Evolutionary conservation across 495 filamentous ascomycete species (phyloP), one percentile per base, ranked within the genome.

Genomic region (Aspergillus sclerotioniger): DNA sequence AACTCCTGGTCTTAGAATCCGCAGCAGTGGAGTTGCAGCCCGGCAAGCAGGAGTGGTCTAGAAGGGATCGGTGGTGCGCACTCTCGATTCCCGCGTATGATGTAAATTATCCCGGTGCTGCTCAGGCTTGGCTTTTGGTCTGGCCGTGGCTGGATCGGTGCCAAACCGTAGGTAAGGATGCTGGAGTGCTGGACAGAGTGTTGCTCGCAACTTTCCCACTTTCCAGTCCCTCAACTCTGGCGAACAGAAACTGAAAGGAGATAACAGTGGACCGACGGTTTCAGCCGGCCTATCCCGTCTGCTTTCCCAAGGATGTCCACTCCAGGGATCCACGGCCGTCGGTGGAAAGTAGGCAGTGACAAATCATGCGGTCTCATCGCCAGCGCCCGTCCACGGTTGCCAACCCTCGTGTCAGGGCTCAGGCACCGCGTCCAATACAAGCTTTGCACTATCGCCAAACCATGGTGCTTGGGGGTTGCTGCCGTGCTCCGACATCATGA

Each of bases 181-280:
- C 3, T 13, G 3, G 37, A 12, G n/a, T 25, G 25, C 2, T 25
- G 25, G 25, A 25, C 25, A 25, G 5, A 3, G 25, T 2, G 5
- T 25, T 25, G 25, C 2, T 25, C 2, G 25, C 25, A 2, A 25
- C 25, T 25, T 25, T 25, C 25, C 25, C 25, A 25, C 25, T 25
- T 25, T 25, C 25, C 25, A 25, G 25, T 25, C 25, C 25, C 52
- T 28, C 20, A 15, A 28, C 37, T n/a, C 49, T n/a, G 32, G n/a
- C n/a, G 25, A 51, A 15, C n/a, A 33, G 49, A 51, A 16, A 19
- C 33, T 39, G 32, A 39, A 3, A 39, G 37, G 37, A 48, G 46
- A 57, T 57, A 51, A 39, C 12, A 41, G 44, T 53, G 47, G 56
- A 57, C 53, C 57, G 31, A 45, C 48, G 59, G 59, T 61, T 61